A percentile compares a stretch with the other conserved stretches of the same genome.
Conservation (phyloP, 345 rosid species). For the Viola odorata region DNA sequence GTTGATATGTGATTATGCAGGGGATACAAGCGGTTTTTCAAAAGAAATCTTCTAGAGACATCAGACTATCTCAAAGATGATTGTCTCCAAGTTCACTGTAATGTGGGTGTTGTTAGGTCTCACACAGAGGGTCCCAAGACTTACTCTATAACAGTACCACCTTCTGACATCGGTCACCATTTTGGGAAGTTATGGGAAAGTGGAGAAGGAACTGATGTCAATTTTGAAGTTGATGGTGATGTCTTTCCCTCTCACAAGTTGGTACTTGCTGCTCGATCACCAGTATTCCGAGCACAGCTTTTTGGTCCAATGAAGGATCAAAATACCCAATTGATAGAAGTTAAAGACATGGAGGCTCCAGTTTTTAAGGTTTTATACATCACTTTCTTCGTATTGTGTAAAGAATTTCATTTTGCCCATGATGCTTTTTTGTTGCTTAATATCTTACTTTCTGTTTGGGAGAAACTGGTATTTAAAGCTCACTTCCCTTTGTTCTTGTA, state of each 20-base stretch:
- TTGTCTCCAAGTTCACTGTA: constrained; percentile 74
- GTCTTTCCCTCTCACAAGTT: constrained; percentile 74
- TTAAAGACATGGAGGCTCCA: constrained; percentile 73
- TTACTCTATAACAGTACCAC: constrained; percentile 49
- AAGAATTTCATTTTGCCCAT: too few relatives aligned
- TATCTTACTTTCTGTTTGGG: too few relatives aligned
- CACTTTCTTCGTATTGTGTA: too few relatives aligned
- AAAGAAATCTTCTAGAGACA: constrained; percentile 63
- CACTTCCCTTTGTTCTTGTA: constrained; percentile 6
- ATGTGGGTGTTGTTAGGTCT: constrained; percentile 86
- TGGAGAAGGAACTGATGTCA: constrained; percentile 68
- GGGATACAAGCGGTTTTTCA: constrained; percentile 85
- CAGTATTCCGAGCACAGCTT: constrained; percentile 89
- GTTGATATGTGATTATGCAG: constrained; percentile 27
- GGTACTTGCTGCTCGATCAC: constrained; percentile 90
- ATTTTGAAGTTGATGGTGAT: constrained; percentile 72
- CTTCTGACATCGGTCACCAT: constrained; percentile 72
- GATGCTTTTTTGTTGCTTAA: too few relatives aligned
- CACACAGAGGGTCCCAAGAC: constrained; percentile 68
- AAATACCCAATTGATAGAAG: constrained; percentile 42
- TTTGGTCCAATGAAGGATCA: constrained; percentile 80
- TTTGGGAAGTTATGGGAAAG: constrained; percentile 65
- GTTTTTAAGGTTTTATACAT: constrained; percentile 61
- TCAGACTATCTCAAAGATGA: constrained; percentile 83
- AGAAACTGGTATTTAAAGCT: too few relatives aligned